Conservation (phyloP, 106 monocot genomes). For the Acanthochlamys bracteata region DNA sequence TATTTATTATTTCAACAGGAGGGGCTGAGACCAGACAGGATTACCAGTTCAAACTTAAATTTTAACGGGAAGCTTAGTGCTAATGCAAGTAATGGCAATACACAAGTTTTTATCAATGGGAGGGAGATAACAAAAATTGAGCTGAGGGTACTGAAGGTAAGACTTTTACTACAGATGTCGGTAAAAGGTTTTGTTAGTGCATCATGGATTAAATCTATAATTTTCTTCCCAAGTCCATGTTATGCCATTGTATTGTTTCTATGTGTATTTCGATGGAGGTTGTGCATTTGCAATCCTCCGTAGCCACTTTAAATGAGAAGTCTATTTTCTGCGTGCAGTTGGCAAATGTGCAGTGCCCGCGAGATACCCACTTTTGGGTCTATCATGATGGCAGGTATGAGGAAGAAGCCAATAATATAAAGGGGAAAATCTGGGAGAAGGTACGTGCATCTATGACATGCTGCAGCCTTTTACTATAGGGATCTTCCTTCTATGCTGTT, state of each 20-base stretch:
- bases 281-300: no score
- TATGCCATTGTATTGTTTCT: no score
- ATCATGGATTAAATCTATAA: no score
- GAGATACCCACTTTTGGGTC: conserved; percentile 94
- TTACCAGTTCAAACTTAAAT: conserved; percentile 85
- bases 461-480: background rate
- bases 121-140: conserved; percentile 90
- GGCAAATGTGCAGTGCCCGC: conserved; percentile 83
- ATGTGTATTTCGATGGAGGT: no score
- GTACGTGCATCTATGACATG: conserved; percentile 23
- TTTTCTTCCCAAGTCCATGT: no score
- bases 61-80: conserved; percentile 66
- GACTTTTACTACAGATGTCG: background rate
- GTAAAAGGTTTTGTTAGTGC: no score
- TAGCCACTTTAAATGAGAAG: no score
- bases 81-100: conserved; percentile 84
- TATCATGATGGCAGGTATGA: conserved; percentile 92
- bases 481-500: background rate
- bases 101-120: conserved; percentile 83
- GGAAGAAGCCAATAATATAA: conserved; percentile 93
- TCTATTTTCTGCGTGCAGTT: conserved; percentile 30
- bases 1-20: conserved; percentile 32
- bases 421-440: conserved; percentile 85
- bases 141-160: conserved; percentile 66
- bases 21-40: conserved; percentile 75